A percentile compares a stretch with the other conserved stretches of the same genome.
phyloP scores from a whole-genome alignment of 805 yeast genomes.

The Isabelozyma gotoi region DNA sequence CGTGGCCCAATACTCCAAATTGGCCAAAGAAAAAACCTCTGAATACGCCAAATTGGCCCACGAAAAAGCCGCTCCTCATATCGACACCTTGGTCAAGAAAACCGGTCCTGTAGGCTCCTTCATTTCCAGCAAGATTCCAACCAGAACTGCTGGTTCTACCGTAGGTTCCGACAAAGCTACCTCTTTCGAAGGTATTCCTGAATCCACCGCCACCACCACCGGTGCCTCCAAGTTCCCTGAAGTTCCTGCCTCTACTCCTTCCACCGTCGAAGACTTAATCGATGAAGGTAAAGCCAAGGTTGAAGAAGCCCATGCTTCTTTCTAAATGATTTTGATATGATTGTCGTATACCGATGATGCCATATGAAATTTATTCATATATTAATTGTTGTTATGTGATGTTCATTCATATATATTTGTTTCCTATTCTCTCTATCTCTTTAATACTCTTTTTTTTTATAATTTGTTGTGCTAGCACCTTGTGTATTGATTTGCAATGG shows the following conservation, averaged over 20 bases:
- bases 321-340: too few relatives aligned
- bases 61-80: conserved; percentile 53
- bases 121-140: conserved; percentile 55
- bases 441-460: not conserved
- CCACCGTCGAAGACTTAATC: conserved; percentile 23
- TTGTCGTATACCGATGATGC: too few relatives aligned
- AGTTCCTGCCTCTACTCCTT: conserved; percentile 29
- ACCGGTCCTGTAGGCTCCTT: conserved; percentile 67
- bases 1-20: conserved; percentile 41
- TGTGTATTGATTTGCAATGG: not conserved
- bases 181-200: not conserved
- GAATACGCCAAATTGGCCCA: conserved; percentile 40
- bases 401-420: not conserved
- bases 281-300: conserved; percentile 18
- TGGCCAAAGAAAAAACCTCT: conserved; percentile 52
- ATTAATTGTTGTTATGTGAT: too few relatives aligned
- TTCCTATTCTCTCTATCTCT: not conserved
- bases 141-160: conserved; percentile 72
- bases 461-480: too few relatives aligned
- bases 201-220: conserved; percentile 24
- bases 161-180: conserved; percentile 38
- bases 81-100: conserved; percentile 56
- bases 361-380: too few relatives aligned
- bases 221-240: conserved; percentile 43
- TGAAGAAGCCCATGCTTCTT: conserved; percentile 2